Evolutionary conservation across 2,329 filamentous ascomycete species (phyloP).

Genomic region (Fusarium tricinctum): DNA sequence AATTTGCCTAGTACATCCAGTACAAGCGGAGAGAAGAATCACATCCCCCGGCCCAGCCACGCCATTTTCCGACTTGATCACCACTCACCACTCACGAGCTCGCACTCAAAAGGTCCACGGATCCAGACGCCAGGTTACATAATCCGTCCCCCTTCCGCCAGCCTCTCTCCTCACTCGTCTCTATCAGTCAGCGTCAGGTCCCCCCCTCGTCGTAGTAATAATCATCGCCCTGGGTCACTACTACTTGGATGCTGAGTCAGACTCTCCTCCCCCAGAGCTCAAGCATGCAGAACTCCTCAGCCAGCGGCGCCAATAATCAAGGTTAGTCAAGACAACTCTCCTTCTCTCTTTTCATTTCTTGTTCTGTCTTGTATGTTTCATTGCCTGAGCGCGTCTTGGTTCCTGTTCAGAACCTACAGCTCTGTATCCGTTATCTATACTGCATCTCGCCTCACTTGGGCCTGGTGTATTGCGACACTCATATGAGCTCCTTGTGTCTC

Average conservation of each 20-base stretch:
- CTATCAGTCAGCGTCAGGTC: constrained; percentile 48
- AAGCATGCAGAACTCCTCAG: constrained; percentile 54
- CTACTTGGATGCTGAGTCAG: constrained; percentile 56
- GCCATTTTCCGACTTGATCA: constrained; percentile 49
- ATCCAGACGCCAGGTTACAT: constrained; percentile 46
- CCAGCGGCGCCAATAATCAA: constrained; percentile 53
- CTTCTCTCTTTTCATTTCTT: constrained; percentile 28
- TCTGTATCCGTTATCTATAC: constrained; percentile 19
- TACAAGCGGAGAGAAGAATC: constrained; percentile 35
- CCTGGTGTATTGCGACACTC: constrained; percentile 39
- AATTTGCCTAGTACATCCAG: constrained; percentile 25
- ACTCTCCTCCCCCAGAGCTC: constrained; percentile 48
- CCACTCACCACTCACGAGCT: constrained; percentile 26
- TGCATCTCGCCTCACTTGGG: constrained; percentile 19
- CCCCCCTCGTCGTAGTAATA: constrained; percentile 51
- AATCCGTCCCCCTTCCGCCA: constrained; percentile 46
- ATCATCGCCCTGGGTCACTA: constrained; percentile 47
- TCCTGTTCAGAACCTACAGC: constrained; percentile 27
- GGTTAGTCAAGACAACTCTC: constrained; percentile 49
- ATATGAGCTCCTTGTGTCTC: constrained; percentile 38
- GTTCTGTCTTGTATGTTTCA: constrained; percentile 33
- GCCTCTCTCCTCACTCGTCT: constrained; percentile 45
- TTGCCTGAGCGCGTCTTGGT: constrained; percentile 24
- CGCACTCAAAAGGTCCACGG: constrained; percentile 36
- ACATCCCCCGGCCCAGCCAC: constrained; percentile 48